A percentile compares a stretch with the other conserved stretches of the same genome.
Conservation (phyloP, 345 rosid genomes). For the Adansonia digitata region DNA sequence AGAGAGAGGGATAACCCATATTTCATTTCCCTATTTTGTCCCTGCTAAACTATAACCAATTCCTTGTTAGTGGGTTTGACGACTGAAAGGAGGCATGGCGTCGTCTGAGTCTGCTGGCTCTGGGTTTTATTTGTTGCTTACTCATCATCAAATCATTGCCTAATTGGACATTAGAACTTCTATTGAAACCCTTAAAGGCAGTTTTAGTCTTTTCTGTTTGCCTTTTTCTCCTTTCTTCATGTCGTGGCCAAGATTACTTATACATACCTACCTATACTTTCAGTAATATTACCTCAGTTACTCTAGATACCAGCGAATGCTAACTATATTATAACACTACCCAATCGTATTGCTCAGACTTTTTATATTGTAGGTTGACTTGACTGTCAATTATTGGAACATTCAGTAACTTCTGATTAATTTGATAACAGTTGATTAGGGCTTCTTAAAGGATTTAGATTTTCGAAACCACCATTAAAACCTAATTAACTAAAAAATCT, state of each 20-base stretch:
- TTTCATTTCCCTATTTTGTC: too few species aligned
- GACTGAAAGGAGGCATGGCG: conserved; percentile 11
- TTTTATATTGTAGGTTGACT: not conserved
- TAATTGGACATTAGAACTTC: not conserved
- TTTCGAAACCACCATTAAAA: not conserved
- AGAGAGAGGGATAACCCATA: too few species aligned
- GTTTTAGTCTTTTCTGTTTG: not conserved
- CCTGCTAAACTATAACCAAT: too few species aligned
- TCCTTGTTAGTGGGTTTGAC: conserved; percentile 8
- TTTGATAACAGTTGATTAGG: not conserved
- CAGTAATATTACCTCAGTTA: too few species aligned
- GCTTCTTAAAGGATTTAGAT: not conserved
- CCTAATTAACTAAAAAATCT: not conserved
- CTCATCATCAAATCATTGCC: conserved; percentile 12
- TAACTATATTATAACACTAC: too few species aligned
- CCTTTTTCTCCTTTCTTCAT: not conserved
- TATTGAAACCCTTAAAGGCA: conserved; percentile 13
- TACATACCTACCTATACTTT: too few species aligned
- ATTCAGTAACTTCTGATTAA: not conserved
- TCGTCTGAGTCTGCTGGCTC: not conserved
- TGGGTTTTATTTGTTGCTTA: not conserved
- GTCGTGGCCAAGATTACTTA: too few species aligned
- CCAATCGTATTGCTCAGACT: too few species aligned
- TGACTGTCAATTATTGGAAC: not conserved
- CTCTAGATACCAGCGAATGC: too few species aligned